These are phyloP conservation scores for Viridothelium virens DNA, from an alignment of 495 filamentous ascomycete genomes.

Conservation along the genomic window DNA sequence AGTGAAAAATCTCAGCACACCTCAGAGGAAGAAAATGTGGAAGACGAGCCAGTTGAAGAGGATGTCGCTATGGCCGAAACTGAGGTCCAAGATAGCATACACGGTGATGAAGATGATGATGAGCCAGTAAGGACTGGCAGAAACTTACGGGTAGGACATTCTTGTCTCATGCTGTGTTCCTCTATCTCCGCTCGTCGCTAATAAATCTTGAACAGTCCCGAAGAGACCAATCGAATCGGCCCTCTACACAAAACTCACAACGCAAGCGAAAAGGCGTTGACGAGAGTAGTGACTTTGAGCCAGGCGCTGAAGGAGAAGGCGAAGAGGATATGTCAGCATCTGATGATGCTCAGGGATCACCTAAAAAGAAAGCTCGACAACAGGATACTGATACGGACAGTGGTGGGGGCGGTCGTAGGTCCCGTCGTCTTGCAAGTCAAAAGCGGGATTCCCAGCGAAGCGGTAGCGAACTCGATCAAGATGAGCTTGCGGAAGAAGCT, in stretches of 20 bases:
- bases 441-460: conserved; percentile 20
- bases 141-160: not conserved
- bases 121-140: conserved; percentile 16
- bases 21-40: not conserved
- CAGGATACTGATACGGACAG: conserved; percentile 44
- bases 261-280: conserved; percentile 44
- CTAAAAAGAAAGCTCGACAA: conserved; percentile 38
- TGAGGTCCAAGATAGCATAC: conserved; percentile 30
- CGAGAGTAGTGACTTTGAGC: conserved; percentile 84
- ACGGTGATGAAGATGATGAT: conserved; percentile 33
- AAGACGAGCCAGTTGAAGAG: conserved; percentile 29
- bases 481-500: conserved; percentile 41
- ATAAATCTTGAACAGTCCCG: conserved; percentile 37
- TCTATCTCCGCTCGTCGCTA: conserved; percentile 17
- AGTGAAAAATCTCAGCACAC: not conserved
- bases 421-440: conserved; percentile 44
- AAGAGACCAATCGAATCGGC: conserved; percentile 41
- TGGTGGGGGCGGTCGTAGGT: conserved; percentile 44
- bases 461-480: conserved; percentile 34
- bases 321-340: conserved; percentile 57
- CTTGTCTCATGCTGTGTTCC: not conserved
- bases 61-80: conserved; percentile 37
- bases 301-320: conserved; percentile 54
- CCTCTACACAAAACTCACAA: conserved; percentile 42
- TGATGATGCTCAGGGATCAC: conserved; percentile 40